Base-by-base conservation (phyloP, 2,329 filamentous ascomycete species). In the Camillea tinctor region DNA sequence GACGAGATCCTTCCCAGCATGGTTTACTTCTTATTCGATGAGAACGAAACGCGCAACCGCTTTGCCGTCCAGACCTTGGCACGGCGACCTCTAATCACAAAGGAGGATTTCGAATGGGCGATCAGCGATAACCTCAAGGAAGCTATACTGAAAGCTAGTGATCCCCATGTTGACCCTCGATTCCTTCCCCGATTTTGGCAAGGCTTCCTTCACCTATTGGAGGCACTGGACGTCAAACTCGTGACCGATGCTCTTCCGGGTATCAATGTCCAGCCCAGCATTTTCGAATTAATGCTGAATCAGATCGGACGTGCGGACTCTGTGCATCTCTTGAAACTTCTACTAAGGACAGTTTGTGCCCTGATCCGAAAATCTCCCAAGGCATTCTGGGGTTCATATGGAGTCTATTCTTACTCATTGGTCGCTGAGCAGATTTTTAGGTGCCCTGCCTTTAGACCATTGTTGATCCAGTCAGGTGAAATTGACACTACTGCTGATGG, bases 381-480 rank as follows among this genome's bases (percentile, higher is more conserved):
- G 57, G 90, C 91, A 51, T 95, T 97, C 68, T 97, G 94, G 94
- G 89, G 92, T 68, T 89, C 92, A 1, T 89, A 96, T 77, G 88
- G 90, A 55, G 86, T 92, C 26, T 91, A 94, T 55, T 89, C 91
- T 0, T 89, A 92, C 2, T 88, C 88, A 50, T 87, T 89, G 36
- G 86, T 98, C 53, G 86, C 92, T n/a, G 93, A 97, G 71, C 85
- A 93, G 64, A 85, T 97, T 50, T 91, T 95, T 68, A 85, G 84
- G 60, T 93, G 90, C 63, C 87, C 88, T 7, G 81, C 84, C 3
- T 86, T 91, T 67, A 81, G 82, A 36, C 76, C 76, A n/a, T 73
- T 91, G 6, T 80, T 93, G 13, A 75, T 79, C 8, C 85, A 88
- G 63, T 88, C 88, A 15, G 77, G 87, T 50, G 79, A 83, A 50